Evolutionary conservation across 2,329 filamentous ascomycete genomes (phyloP).

Genomic region (Plenodomus tracheiphilus): DNA sequence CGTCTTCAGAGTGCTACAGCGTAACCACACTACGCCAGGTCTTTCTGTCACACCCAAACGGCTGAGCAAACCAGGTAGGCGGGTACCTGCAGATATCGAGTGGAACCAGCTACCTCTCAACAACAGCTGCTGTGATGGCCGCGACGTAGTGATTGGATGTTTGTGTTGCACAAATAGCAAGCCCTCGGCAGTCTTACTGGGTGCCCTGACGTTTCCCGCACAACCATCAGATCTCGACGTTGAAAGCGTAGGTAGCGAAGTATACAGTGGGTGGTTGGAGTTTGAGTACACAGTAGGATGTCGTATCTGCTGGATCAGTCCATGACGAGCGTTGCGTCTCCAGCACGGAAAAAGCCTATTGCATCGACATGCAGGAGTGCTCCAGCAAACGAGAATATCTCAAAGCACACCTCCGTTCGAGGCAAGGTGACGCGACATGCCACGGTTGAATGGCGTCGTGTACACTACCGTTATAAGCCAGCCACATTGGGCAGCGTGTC

Average conservation of each 20-base stretch:
- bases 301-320: background rate
- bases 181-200: background rate
- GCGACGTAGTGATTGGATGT: conserved; percentile 6
- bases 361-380: background rate
- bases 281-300: too few species aligned
- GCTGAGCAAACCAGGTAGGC: conserved; percentile 5
- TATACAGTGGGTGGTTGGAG: background rate
- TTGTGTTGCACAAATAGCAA: conserved; percentile 4
- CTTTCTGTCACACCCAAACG: conserved; percentile 11
- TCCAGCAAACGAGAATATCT: too few species aligned
- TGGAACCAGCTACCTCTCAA: conserved; percentile 12
- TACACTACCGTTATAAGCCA: conserved; percentile 20
- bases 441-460: conserved; percentile 11
- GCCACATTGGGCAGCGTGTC: conserved; percentile 24
- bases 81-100: conserved; percentile 10
- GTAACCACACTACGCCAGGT: conserved; percentile 3
- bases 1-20: conserved; percentile 11
- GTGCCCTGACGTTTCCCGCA: background rate
- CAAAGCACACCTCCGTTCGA: background rate
- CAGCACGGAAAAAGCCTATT: background rate
- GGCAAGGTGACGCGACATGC: conserved; percentile 8
- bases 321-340: background rate
- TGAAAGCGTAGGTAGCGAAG: background rate
- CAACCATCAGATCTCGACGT: background rate
- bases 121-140: conserved; percentile 8